Percentiles rank a stretch among this genome's conserved stretches.
Evolutionary conservation across 352 stramenopile species (phyloP).

Genomic region (Globisporangium echinulatum): DNA sequence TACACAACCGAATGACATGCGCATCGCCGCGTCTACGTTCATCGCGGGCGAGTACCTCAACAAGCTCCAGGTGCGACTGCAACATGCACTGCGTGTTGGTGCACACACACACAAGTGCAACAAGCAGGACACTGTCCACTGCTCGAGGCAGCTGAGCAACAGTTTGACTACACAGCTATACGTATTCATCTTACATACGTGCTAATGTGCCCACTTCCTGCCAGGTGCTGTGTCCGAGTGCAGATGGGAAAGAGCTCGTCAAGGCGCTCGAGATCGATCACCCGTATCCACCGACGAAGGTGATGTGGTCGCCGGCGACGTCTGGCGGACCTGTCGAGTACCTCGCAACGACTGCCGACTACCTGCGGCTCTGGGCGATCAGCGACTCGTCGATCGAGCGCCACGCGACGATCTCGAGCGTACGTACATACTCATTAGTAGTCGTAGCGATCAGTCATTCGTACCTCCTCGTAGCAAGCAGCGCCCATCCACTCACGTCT

Average conservation of each 20-base stretch:
- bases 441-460: constrained; percentile 3
- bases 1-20: constrained; percentile 48
- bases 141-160: not conserved
- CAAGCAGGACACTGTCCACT: not conserved
- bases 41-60: constrained; percentile 84
- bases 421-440: constrained; percentile 12
- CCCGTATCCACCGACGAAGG: constrained; percentile 81
- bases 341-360: constrained; percentile 79
- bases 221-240: constrained; percentile 58
- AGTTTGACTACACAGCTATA: too few relatives aligned
- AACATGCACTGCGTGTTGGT: not conserved
- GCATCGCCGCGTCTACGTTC: constrained; percentile 70
- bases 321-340: constrained; percentile 48
- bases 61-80: constrained; percentile 68
- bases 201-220: not conserved
- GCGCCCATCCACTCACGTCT: not conserved
- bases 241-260: constrained; percentile 44
- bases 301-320: constrained; percentile 78
- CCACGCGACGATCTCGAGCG: constrained; percentile 66
- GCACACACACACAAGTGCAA: not conserved
- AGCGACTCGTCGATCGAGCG: constrained; percentile 69
- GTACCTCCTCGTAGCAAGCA: not conserved
- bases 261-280: constrained; percentile 74
- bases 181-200: not conserved
- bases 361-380: constrained; percentile 76